Base-by-base conservation (phyloP, 1,284 basidiomycete genomes). In the Heliocybe sulcata region DNA sequence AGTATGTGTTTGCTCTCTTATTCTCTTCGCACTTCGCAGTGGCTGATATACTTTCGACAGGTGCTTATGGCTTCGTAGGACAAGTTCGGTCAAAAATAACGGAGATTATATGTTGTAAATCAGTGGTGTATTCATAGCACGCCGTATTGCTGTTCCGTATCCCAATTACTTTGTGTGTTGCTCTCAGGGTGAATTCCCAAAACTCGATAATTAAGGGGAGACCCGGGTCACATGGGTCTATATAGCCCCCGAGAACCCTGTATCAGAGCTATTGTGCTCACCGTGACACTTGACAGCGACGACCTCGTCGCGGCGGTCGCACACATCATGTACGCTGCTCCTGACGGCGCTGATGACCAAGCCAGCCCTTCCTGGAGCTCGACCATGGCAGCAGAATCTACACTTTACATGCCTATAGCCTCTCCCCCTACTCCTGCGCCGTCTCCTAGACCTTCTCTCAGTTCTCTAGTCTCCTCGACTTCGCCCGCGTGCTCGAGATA, bases 341-440 rank as follows among this genome's bases (percentile, higher is more conserved):
- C 45, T 12, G 59, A 60, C 27, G 59, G 58, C 6, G 33, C 38
- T 16, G 38, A 42, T 9, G 38, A 42, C 38, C 8, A 3, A 4
- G 16, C 8, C 12, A 42, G 38, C 38, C 6, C 38, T 3, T 42
- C 38, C 38, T 42, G 38, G 38, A 42, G 6, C 6, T 8, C 38
- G 6, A 20, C 38, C 38, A 42, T 20, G 16, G 19, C 19, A 16
- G 38, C 38, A 42, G 38, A 42, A 16, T 42, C 38, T 42, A 72
- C 71, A 2, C 64, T 83, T 10, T 82, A 78, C 67, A 76, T 85
- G 66, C 82, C 83, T 42, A 72, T 83, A 42, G 71, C 75, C 45
- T 79, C 82, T 1, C 86, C 85, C 0, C 85, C 85, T 1, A 88
- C 86, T 0, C 85, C 85, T 10, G 82, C 83, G 8, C 83, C 85